A percentile compares a stretch with the other conserved stretches of the same genome.
Evolutionary conservation across 1,139 yeast genomes (phyloP).

Genomic region (Wickerhamiella infanticola): DNA sequence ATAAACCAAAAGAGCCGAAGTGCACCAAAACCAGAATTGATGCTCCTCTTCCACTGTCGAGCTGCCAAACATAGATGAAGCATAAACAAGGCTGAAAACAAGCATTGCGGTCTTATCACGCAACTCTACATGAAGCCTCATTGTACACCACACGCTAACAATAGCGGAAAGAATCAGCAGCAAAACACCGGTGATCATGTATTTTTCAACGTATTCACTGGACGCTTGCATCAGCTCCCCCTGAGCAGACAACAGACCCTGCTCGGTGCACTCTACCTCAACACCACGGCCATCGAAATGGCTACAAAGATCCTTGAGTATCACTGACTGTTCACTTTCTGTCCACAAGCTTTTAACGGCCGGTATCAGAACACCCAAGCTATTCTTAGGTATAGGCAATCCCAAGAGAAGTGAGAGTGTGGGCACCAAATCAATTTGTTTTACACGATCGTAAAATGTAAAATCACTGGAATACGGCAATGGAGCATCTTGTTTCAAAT

Average conservation of each 20-base stretch:
- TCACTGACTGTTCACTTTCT: conserved; percentile 23
- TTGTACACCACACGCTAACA: conserved; percentile 21
- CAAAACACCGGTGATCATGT: conserved; percentile 24
- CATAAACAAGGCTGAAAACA: conserved; percentile 31
- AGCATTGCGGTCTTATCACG: conserved; percentile 17
- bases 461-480: conserved; percentile 33
- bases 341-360: conserved; percentile 42
- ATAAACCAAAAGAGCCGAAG: conserved; percentile 21
- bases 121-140: conserved; percentile 1
- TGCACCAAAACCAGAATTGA: conserved; percentile 86
- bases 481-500: conserved; percentile 15
- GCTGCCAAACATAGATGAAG: conserved; percentile 64
- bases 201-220: conserved; percentile 49
- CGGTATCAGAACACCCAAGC: conserved; percentile 55
- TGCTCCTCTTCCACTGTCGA: conserved; percentile 95
- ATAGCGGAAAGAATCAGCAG: conserved; percentile 32
- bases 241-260: conserved; percentile 30
- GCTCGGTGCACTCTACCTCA: conserved; percentile 1
- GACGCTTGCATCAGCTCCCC: conserved; percentile 45
- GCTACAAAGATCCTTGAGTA: conserved; percentile 22
- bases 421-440: conserved; percentile 83
- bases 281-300: conserved; percentile 5
- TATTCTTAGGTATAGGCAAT: conserved; percentile 75
- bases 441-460: conserved; percentile 38
- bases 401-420: conserved; percentile 59